phyloP scores from a whole-genome alignment of 1,139 yeast genomes.

The Nakaseomyces uthaithaninus region DNA sequence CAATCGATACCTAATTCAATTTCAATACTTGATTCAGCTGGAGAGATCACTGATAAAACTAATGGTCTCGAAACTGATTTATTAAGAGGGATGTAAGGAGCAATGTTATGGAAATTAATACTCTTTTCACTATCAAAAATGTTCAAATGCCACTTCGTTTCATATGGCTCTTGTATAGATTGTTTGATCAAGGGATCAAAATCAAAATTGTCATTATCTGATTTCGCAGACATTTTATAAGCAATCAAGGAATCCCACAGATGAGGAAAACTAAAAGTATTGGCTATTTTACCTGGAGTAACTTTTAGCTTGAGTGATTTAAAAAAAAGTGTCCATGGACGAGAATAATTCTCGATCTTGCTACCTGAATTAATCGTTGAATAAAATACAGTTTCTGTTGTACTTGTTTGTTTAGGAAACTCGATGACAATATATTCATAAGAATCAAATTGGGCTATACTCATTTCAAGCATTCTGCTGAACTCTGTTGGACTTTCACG shows the following conservation, averaged over 20 bases:
- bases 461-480: background rate
- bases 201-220: constrained; percentile 7
- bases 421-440: background rate
- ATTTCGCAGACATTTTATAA: constrained; percentile 15
- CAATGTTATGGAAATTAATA: constrained; percentile 58
- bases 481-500: background rate
- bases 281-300: constrained; percentile 5
- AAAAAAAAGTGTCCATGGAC: constrained; percentile 1
- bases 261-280: constrained; percentile 19
- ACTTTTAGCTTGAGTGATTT: constrained; percentile 6
- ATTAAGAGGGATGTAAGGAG: constrained; percentile 65
- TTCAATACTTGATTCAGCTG: constrained; percentile 33
- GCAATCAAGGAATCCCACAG: constrained; percentile 28
- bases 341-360: background rate
- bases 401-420: background rate
- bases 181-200: constrained; percentile 66
- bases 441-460: background rate
- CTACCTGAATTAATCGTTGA: background rate
- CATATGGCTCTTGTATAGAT: constrained; percentile 56
- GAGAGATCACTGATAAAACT: constrained; percentile 21
- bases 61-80: constrained; percentile 17
- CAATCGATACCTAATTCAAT: constrained; percentile 28
- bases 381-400: background rate
- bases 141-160: constrained; percentile 68
- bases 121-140: constrained; percentile 34